Evolutionary conservation across 192 early-diverging fungal species (phyloP).

Genomic region (Diversispora eburnea): DNA sequence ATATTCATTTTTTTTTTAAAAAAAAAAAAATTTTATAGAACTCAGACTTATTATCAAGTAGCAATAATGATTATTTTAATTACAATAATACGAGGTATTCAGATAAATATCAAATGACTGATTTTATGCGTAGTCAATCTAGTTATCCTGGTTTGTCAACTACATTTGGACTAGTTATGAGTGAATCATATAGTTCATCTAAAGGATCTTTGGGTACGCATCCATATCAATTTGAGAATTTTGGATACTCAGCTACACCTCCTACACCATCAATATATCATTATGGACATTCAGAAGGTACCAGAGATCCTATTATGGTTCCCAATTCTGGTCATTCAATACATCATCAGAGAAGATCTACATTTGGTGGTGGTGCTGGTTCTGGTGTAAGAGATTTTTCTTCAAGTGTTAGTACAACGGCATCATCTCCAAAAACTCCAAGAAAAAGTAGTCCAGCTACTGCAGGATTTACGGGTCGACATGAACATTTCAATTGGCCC

Average conservation of each 20-base stretch:
- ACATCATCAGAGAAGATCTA: constrained; percentile 25
- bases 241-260: not conserved
- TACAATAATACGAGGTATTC: not conserved
- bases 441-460: constrained; percentile 21
- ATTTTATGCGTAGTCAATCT: not conserved
- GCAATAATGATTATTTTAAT: constrained; percentile 19
- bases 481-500: not conserved
- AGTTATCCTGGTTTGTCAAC: not conserved
- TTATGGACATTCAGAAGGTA: not conserved
- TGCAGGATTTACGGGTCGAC: not conserved
- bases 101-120: not conserved
- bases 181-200: constrained; percentile 10
- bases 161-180: not conserved
- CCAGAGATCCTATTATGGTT: not conserved
- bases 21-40: not conserved
- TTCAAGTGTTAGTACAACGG: constrained; percentile 16
- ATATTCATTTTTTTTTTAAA: not conserved
- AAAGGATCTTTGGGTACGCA: not conserved
- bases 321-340: not conserved
- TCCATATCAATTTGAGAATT: not conserved
- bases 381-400: not conserved
- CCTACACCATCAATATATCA: not conserved
- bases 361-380: not conserved
- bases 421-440: constrained; percentile 12
- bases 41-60: not conserved